Conservation (phyloP, 1,284 basidiomycete species). For the Farysia itapuensis region DNA sequence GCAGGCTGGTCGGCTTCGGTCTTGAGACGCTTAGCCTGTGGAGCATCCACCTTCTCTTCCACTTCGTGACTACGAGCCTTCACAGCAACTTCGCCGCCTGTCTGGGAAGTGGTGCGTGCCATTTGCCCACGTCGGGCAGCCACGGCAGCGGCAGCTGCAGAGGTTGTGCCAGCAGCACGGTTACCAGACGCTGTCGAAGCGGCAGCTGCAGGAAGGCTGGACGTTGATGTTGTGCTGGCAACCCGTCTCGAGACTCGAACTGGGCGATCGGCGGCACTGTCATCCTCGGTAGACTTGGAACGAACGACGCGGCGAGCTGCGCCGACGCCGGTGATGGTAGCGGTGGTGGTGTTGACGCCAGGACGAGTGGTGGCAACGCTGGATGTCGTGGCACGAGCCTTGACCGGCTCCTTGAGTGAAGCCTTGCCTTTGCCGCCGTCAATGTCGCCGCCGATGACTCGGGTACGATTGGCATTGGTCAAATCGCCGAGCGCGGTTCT, state of each 20-base stretch:
- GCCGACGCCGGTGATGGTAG: slow-evolving; percentile 18
- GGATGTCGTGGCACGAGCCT: slow-evolving; percentile 27
- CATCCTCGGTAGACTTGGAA: slow-evolving; percentile 1
- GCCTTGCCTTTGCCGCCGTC: slow-evolving; percentile 39
- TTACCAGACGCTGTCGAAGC: slow-evolving; percentile 4
- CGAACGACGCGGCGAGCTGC: slow-evolving; percentile 37
- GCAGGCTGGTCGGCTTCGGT: slow-evolving; percentile 35
- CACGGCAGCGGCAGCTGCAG: slow-evolving; percentile 5
- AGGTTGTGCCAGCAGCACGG: neutral
- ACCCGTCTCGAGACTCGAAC: slow-evolving; percentile 28
- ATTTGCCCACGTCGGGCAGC: slow-evolving; percentile 29
- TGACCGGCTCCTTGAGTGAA: slow-evolving; percentile 24
- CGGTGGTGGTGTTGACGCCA: slow-evolving; percentile 16
- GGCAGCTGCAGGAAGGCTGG: slow-evolving; percentile 2
- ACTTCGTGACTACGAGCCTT: no score
- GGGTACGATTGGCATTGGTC: slow-evolving; percentile 51
- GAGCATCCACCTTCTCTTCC: slow-evolving; percentile 36
- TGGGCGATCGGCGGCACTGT: slow-evolving; percentile 17
- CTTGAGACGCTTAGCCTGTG: slow-evolving; percentile 39
- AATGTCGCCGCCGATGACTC: slow-evolving; percentile 13
- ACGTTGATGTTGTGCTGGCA: slow-evolving; percentile 16
- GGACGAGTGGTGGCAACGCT: slow-evolving; percentile 8
- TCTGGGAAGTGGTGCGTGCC: slow-evolving; percentile 26
- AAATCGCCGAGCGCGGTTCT: slow-evolving; percentile 57
- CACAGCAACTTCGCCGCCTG: slow-evolving; percentile 26